These are phyloP conservation scores for Hyaloperonospora brassicae DNA, from an alignment of 352 stramenopile species.

Conservation along the genomic window DNA sequence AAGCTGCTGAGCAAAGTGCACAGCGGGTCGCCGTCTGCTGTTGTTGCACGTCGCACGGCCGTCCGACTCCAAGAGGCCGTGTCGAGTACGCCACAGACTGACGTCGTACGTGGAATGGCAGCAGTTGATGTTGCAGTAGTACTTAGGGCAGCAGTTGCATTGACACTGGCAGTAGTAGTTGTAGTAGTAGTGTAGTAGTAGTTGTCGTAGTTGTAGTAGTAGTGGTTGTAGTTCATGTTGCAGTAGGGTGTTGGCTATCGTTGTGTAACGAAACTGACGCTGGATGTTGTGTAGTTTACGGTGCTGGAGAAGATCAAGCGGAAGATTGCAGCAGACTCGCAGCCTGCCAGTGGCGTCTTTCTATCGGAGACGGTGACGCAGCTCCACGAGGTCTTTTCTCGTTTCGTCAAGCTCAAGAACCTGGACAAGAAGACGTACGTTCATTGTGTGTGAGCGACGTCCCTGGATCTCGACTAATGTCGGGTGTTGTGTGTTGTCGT, in stretches of 20 bases:
- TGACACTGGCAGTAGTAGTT: no score
- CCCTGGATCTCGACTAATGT: not conserved
- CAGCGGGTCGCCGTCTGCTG: constrained; percentile 37
- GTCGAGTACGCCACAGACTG: constrained; percentile 14
- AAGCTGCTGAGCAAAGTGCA: constrained; percentile 46
- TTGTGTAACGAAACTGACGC: not conserved
- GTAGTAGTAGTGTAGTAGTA: no score
- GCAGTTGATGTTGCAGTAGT: not conserved
- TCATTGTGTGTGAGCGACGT: not conserved
- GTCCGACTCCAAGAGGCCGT: constrained; percentile 47
- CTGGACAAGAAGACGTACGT: constrained; percentile 68
- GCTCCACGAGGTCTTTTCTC: constrained; percentile 72
- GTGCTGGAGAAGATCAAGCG: constrained; percentile 77
- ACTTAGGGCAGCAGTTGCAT: not conserved
- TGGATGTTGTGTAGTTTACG: constrained; percentile 30
- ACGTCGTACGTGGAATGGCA: constrained; percentile 28
- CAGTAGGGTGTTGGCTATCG: no score
- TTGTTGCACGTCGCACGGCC: constrained; percentile 49
- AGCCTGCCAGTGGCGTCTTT: constrained; percentile 33
- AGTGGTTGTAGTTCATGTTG: no score
- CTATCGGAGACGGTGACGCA: constrained; percentile 37
- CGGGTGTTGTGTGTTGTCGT: not conserved
- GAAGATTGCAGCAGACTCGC: constrained; percentile 39
- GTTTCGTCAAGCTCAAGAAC: constrained; percentile 68
- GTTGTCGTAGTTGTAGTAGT: no score